Evolutionary conservation across 352 stramenopile genomes (phyloP).

Genomic region (Plasmopara viticola): DNA sequence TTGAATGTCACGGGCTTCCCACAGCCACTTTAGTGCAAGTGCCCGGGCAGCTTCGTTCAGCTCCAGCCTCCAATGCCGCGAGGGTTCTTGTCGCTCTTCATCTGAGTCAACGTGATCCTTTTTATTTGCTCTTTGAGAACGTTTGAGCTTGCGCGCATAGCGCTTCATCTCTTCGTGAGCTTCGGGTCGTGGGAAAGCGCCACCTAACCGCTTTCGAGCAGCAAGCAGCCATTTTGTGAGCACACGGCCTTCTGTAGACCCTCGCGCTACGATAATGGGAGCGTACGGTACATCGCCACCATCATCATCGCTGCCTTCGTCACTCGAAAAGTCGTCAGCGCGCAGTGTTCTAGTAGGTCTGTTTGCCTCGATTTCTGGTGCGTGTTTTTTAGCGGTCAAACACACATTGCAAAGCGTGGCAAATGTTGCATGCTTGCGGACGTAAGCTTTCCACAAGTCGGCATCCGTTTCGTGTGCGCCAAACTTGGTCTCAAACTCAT

Average conservation of each 20-base stretch:
- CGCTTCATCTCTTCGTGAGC: constrained; percentile 86
- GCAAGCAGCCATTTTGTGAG: constrained; percentile 93
- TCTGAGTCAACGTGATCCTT: constrained; percentile 68
- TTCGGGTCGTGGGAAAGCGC: constrained; percentile 83
- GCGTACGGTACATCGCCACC: constrained; percentile 80
- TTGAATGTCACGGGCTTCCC: constrained; percentile 59
- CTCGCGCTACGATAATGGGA: constrained; percentile 86
- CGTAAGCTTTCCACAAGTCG: constrained; percentile 96
- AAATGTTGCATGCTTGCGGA: constrained; percentile 90
- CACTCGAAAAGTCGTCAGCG: constrained; percentile 90
- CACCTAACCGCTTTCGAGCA: constrained; percentile 86
- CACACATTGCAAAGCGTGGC: constrained; percentile 94
- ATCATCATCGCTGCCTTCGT: constrained; percentile 77
- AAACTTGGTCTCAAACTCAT: constrained; percentile 76
- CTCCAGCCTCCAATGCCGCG: constrained; percentile 67
- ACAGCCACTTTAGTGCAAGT: constrained; percentile 73
- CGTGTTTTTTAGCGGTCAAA: constrained; percentile 31
- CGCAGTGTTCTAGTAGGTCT: constrained; percentile 51
- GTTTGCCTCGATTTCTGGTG: constrained; percentile 11
- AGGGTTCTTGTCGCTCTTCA: constrained; percentile 60
- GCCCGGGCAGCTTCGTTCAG: constrained; percentile 78
- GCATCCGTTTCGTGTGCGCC: constrained; percentile 80
- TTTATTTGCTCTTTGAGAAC: constrained; percentile 65
- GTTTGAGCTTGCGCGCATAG: constrained; percentile 78
- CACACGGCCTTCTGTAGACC: constrained; percentile 87